These are phyloP conservation scores for Lagerstroemia speciosa DNA, from an alignment of 345 rosid genomes.

Conservation along the genomic window DNA sequence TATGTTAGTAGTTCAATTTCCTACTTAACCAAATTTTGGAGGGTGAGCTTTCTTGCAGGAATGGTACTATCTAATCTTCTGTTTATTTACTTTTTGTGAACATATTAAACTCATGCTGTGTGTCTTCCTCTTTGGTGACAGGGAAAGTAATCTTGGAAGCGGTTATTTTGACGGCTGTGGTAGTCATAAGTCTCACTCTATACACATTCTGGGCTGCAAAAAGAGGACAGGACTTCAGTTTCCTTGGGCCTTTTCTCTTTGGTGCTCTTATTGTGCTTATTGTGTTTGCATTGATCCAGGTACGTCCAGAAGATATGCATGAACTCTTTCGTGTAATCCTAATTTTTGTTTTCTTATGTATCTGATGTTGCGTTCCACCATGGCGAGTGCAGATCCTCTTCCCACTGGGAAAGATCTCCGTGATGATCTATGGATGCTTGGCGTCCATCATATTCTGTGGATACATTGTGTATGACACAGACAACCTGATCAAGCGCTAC, in stretches of 20 bases:
- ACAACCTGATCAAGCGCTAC: conserved; percentile 46
- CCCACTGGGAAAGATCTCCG: conserved; percentile 33
- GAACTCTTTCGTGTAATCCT: neutral
- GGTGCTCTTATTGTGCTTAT: conserved; percentile 38
- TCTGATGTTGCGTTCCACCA: neutral
- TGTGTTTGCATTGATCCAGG: conserved; percentile 47
- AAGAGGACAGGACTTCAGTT: conserved; percentile 55
- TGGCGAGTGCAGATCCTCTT: conserved; percentile 24
- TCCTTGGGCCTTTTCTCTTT: conserved; percentile 58
- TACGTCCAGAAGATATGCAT: neutral
- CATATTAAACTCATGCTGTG: conserved; percentile 19
- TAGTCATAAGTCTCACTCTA: conserved; percentile 46
- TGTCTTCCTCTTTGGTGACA: conserved; percentile 17
- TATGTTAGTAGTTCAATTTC: no score
- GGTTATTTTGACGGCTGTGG: conserved; percentile 39
- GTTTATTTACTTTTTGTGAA: no score
- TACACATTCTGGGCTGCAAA: conserved; percentile 71
- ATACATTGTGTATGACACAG: conserved; percentile 34
- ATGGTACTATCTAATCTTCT: no score
- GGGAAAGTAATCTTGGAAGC: conserved; percentile 55
- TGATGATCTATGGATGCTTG: conserved; percentile 34
- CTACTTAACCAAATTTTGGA: no score
- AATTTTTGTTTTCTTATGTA: neutral
- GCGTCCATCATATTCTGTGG: conserved; percentile 33
- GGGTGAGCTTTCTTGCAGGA: no score